A percentile compares a stretch with the other conserved stretches of the same genome.
These are phyloP conservation scores for Niebla homalea DNA, from an alignment of 495 filamentous ascomycete genomes.

Conservation along the genomic window DNA sequence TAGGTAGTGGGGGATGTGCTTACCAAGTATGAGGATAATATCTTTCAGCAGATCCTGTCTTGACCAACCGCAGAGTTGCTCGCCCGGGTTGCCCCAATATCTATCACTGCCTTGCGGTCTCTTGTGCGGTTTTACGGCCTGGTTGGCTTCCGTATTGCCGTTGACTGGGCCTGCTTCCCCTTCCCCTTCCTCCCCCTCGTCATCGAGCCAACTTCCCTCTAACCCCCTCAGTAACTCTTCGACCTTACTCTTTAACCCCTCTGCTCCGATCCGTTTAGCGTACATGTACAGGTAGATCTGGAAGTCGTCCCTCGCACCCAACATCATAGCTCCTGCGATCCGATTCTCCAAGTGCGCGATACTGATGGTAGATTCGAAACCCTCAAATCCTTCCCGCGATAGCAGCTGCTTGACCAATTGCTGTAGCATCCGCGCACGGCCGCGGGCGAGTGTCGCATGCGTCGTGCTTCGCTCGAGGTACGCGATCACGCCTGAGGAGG, in stretches of 20 bases:
- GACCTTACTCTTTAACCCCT: slow-evolving; percentile 74
- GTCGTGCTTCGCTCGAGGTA: slow-evolving; percentile 90
- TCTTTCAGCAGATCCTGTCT: slow-evolving; percentile 72
- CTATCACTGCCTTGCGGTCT: slow-evolving; percentile 25
- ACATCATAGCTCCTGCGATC: slow-evolving; percentile 71
- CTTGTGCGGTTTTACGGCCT: slow-evolving; percentile 35
- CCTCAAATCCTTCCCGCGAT: slow-evolving; percentile 78
- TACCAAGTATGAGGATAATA: slow-evolving; percentile 86
- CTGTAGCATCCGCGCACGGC: slow-evolving; percentile 77
- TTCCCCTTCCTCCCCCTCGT: slow-evolving; percentile 22
- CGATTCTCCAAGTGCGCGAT: slow-evolving; percentile 94
- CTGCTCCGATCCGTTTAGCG: slow-evolving; percentile 82
- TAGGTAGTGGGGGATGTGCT: slow-evolving; percentile 21
- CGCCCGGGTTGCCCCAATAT: slow-evolving; percentile 36
- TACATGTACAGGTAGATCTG: slow-evolving; percentile 89
- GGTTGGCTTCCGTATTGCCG: neutral
- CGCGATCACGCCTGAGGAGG: slow-evolving; percentile 88
- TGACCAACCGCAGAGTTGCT: slow-evolving; percentile 73
- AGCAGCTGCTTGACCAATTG: slow-evolving; percentile 75
- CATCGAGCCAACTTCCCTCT: slow-evolving; percentile 52
- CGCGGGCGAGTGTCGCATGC: slow-evolving; percentile 79
- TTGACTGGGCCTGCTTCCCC: slow-evolving; percentile 33
- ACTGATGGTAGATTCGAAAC: slow-evolving; percentile 78
- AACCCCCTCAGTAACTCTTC: slow-evolving; percentile 78
- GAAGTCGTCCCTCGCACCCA: slow-evolving; percentile 85